phyloP scores from a whole-genome alignment of 805 yeast species.

The Lachancea meyersii region DNA sequence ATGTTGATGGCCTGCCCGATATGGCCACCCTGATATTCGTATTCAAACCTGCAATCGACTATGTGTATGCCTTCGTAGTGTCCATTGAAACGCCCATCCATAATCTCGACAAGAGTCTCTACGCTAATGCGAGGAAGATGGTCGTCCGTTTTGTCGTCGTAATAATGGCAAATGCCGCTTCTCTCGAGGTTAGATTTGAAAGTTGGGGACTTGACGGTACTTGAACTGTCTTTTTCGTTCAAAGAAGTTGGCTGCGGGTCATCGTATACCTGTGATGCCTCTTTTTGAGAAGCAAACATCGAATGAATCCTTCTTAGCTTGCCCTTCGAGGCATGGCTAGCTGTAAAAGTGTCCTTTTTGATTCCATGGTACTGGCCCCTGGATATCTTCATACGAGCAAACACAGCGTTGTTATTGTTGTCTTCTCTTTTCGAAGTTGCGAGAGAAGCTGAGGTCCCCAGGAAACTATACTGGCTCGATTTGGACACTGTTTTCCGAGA shows the following conservation, averaged over 20 bases:
- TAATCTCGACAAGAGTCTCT: constrained; percentile 37
- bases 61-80: constrained; percentile 53
- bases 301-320: constrained; percentile 60
- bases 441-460: constrained; percentile 1
- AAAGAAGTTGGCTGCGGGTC: constrained; percentile 13
- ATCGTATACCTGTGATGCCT: constrained; percentile 36
- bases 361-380: constrained; percentile 5
- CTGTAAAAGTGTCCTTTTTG: constrained; percentile 31
- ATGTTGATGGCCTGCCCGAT: constrained; percentile 77
- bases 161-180: constrained; percentile 48
- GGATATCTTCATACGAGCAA: background rate
- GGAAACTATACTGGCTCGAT: background rate
- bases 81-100: constrained; percentile 34
- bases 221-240: constrained; percentile 14
- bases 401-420: background rate
- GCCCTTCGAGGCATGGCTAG: constrained; percentile 32
- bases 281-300: constrained; percentile 57
- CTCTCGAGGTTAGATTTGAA: constrained; percentile 61
- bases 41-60: constrained; percentile 87
- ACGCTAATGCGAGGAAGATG: constrained; percentile 42
- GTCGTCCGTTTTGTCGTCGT: constrained; percentile 41
- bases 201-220: background rate
- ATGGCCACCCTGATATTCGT: constrained; percentile 92
- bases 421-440: constrained; percentile 1
- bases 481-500: background rate